Conservation (phyloP, 371 early-diverging fungal species). For the Lichtheimia corymbifera region DNA sequence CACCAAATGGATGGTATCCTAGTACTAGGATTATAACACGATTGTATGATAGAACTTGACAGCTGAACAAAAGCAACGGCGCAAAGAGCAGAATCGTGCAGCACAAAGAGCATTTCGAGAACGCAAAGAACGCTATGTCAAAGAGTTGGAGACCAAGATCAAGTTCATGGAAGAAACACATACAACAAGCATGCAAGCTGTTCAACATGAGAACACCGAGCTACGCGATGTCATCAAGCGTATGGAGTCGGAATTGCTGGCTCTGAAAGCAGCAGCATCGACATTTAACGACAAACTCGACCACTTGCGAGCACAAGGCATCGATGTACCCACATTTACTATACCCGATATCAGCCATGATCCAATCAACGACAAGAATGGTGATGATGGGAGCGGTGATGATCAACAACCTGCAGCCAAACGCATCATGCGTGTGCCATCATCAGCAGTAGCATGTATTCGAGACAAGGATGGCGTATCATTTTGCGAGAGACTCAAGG, state of each 20-base stretch:
- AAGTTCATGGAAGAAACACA: slow-evolving; percentile 58
- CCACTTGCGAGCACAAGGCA: slow-evolving; percentile 5
- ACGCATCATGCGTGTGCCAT: slow-evolving; percentile 18
- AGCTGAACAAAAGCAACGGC: slow-evolving; percentile 47
- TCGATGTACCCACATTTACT: slow-evolving; percentile 9
- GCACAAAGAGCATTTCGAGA: slow-evolving; percentile 81
- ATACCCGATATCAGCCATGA: slow-evolving; percentile 7
- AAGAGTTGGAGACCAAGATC: slow-evolving; percentile 68
- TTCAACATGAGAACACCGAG: slow-evolving; percentile 34
- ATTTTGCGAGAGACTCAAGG: slow-evolving; percentile 46
- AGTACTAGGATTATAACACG: neutral
- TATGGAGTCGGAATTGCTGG: slow-evolving; percentile 36
- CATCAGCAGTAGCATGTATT: slow-evolving; percentile 41
- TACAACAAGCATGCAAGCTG: slow-evolving; percentile 16
- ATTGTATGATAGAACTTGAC: slow-evolving; percentile 8
- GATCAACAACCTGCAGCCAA: slow-evolving; percentile 8
- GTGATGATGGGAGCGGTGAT: slow-evolving; percentile 4
- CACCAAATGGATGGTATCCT: neutral
- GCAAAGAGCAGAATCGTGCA: slow-evolving; percentile 80
- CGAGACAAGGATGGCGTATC: slow-evolving; percentile 49
- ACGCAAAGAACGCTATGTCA: slow-evolving; percentile 71
- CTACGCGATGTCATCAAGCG: slow-evolving; percentile 18
- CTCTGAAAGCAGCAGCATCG: slow-evolving; percentile 9
- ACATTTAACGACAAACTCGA: slow-evolving; percentile 2
- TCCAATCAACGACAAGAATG: slow-evolving; percentile 2